phyloP scores from a whole-genome alignment of 345 rosid species.

The Nephelium lappaceum region DNA sequence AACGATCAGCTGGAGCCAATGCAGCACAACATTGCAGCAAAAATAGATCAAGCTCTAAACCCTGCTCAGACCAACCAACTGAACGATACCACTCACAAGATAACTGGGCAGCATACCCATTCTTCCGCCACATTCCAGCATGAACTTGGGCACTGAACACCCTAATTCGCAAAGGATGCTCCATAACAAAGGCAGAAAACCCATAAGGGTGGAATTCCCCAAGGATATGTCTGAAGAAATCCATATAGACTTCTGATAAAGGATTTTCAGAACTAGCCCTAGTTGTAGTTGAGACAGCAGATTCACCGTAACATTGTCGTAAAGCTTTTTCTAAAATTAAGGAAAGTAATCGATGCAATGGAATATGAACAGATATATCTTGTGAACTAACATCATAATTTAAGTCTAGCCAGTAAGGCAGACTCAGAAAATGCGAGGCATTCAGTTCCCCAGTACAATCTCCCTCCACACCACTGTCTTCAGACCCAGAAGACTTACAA shows the following conservation, averaged over 20 bases:
- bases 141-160: constrained; percentile 86
- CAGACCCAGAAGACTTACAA: constrained; percentile 32
- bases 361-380: constrained; percentile 79
- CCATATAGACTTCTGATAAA: constrained; percentile 32
- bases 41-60: constrained; percentile 93
- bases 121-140: constrained; percentile 97
- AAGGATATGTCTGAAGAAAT: constrained; percentile 71
- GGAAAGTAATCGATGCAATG: constrained; percentile 78
- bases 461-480: constrained; percentile 39
- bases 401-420: constrained; percentile 71
- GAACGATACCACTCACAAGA: constrained; percentile 81
- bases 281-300: constrained; percentile 31
- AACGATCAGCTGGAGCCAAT: constrained; percentile 85
- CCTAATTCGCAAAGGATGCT: constrained; percentile 84
- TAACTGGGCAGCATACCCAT: constrained; percentile 72
- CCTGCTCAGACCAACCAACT: constrained; percentile 85
- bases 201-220: constrained; percentile 71
- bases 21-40: constrained; percentile 97
- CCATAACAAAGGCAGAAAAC: constrained; percentile 85
- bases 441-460: constrained; percentile 37
- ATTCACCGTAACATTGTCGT: constrained; percentile 63
- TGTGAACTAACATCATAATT: constrained; percentile 75
- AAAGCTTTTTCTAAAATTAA: constrained; percentile 73
- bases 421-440: constrained; percentile 45
- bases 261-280: constrained; percentile 33